These are phyloP conservation scores for Pseudonitzschia multistriata DNA, from an alignment of 108 stramenopile genomes.

Conservation along the genomic window DNA sequence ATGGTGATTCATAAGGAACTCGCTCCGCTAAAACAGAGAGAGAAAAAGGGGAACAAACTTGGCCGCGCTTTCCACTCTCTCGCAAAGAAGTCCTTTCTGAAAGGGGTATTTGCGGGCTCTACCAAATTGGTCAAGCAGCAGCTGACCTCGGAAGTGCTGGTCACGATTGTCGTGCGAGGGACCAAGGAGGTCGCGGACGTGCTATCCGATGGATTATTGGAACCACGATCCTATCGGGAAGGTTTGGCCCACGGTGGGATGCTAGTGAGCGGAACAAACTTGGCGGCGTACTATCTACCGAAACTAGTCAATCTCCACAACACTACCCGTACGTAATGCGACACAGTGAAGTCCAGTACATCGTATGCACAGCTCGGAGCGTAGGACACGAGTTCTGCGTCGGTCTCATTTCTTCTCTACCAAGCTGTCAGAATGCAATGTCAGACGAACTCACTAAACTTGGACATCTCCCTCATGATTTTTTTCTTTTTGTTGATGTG, in stretches of 20 bases:
- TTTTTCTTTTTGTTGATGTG: neutral
- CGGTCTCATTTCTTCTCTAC: too few species aligned
- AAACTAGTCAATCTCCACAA: constrained; percentile 49
- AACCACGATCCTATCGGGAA: constrained; percentile 59
- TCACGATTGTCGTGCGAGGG: constrained; percentile 73
- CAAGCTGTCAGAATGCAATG: too few species aligned
- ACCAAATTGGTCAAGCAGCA: too few species aligned
- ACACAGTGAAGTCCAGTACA: neutral
- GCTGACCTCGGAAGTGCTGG: constrained; percentile 51
- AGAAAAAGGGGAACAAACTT: neutral
- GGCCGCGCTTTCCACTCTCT: constrained; percentile 18
- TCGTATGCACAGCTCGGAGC: neutral
- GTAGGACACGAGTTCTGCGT: neutral
- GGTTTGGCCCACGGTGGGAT: constrained; percentile 81
- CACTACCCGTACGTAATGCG: neutral
- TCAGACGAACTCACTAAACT: too few species aligned
- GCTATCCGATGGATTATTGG: constrained; percentile 67
- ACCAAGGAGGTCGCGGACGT: constrained; percentile 74
- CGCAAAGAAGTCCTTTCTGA: constrained; percentile 17
- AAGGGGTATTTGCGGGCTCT: too few species aligned
- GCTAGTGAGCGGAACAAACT: constrained; percentile 52
- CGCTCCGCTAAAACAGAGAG: constrained; percentile 9
- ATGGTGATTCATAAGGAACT: constrained; percentile 33
- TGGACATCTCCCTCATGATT: neutral
- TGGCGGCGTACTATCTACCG: constrained; percentile 59